phyloP scores from a whole-genome alignment of 129 eudicot species.

The Centaurea solstitialis region DNA sequence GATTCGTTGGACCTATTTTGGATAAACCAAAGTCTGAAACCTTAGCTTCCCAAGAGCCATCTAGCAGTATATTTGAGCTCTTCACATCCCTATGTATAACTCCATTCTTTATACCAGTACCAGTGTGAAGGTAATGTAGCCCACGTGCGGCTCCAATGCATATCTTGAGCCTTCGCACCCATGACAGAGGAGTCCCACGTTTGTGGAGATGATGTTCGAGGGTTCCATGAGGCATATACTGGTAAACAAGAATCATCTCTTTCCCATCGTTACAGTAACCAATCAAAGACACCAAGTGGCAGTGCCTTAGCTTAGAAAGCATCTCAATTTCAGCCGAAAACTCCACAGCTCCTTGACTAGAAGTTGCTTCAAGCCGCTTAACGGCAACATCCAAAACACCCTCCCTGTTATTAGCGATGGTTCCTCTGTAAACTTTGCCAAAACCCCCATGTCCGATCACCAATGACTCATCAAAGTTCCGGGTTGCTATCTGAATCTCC shows the following conservation, averaged over 20 bases:
- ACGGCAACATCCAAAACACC: neutral
- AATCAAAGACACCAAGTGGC: slow-evolving; percentile 13
- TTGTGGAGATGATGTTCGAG: slow-evolving; percentile 14
- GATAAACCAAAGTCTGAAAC: slow-evolving; percentile 20
- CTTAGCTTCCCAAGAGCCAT: slow-evolving; percentile 12
- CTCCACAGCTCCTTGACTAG: slow-evolving; percentile 22
- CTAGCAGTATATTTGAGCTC: slow-evolving; percentile 15
- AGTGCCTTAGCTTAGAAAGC: slow-evolving; percentile 18
- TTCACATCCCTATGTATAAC: slow-evolving; percentile 20
- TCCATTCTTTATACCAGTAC: slow-evolving; percentile 8
- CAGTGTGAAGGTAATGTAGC: slow-evolving; percentile 17
- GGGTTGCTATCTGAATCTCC: neutral
- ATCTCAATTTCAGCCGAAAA: slow-evolving; percentile 22
- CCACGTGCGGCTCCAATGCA: slow-evolving; percentile 22
- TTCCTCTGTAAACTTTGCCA: neutral
- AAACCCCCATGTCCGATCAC: neutral
- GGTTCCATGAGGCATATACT: slow-evolving; percentile 3
- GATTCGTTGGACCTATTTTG: slow-evolving; percentile 10
- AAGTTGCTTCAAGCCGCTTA: slow-evolving; percentile 7
- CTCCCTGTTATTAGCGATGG: neutral
- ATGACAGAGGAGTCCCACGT: neutral
- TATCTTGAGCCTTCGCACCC: slow-evolving; percentile 20
- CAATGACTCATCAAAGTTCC: neutral
- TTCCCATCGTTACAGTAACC: slow-evolving; percentile 10
- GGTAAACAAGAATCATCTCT: slow-evolving; percentile 23